phyloP scores from a whole-genome alignment of 169 alveolate genomes.

The Cryptosporidium sp. region DNA sequence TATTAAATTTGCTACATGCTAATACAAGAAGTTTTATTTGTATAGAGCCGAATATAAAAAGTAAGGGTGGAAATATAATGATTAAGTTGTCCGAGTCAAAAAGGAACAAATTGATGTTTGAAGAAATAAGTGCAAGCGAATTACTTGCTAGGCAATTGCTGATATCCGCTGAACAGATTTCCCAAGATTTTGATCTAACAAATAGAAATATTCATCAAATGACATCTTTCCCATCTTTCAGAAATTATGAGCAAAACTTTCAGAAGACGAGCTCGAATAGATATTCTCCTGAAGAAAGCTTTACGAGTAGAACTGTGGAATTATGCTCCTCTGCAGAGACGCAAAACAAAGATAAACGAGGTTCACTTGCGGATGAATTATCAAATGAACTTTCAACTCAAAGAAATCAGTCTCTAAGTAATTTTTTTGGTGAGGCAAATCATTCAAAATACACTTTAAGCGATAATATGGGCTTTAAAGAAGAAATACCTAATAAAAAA shows the following conservation, averaged over 20 bases:
- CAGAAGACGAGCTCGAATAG: background rate
- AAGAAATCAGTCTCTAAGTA: background rate
- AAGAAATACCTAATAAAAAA: background rate
- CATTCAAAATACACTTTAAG: background rate
- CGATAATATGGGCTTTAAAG: background rate
- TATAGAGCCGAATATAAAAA: slow-evolving; percentile 12
- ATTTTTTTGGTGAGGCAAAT: background rate
- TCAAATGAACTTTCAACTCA: background rate
- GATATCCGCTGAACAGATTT: slow-evolving; percentile 39
- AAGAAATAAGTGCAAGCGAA: slow-evolving; percentile 49
- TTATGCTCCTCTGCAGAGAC: slow-evolving; percentile 10
- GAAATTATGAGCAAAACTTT: background rate
- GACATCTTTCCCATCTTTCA: background rate
- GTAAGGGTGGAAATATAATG: background rate
- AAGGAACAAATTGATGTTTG: slow-evolving; percentile 54
- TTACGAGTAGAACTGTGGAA: slow-evolving; percentile 72
- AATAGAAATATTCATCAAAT: slow-evolving; percentile 1
- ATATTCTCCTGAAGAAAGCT: background rate
- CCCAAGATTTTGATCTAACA: slow-evolving; percentile 31
- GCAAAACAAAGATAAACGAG: background rate
- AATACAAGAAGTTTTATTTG: slow-evolving; percentile 61
- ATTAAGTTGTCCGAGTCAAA: slow-evolving; percentile 57
- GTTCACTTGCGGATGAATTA: slow-evolving; percentile 54
- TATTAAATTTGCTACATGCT: slow-evolving; percentile 60
- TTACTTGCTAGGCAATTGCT: slow-evolving; percentile 32